Evolutionary conservation across 768 basidiomycete genomes (phyloP).

Genomic region (Agrocybe pediades): DNA sequence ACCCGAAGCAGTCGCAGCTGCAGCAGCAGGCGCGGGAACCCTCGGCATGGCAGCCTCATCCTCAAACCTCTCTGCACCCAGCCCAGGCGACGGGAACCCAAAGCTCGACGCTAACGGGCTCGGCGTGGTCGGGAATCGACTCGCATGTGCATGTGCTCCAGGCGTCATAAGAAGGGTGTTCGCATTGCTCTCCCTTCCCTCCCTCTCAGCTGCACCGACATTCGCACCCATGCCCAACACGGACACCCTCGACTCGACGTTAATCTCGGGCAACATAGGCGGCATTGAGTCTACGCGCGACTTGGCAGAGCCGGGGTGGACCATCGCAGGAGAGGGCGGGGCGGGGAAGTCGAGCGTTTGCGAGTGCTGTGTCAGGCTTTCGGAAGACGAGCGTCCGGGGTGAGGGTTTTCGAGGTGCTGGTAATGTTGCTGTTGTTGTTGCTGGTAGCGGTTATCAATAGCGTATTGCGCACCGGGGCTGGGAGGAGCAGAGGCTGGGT

Average conservation of each 20-base stretch:
- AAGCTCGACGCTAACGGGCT: constrained; percentile 43
- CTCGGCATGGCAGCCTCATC: constrained; percentile 5
- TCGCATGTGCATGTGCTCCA: constrained; percentile 8
- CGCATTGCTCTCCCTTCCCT: not conserved
- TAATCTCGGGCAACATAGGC: constrained; percentile 56
- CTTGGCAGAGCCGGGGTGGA: constrained; percentile 28
- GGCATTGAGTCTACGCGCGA: constrained; percentile 51
- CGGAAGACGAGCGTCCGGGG: too few species aligned
- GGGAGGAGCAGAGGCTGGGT: constrained; percentile 24
- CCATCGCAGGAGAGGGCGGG: constrained; percentile 35
- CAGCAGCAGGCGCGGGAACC: constrained; percentile 8
- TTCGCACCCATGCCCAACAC: constrained; percentile 21
- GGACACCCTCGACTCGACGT: constrained; percentile 43
- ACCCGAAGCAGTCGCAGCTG: constrained; percentile 3
- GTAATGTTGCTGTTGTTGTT: not conserved
- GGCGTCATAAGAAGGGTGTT: constrained; percentile 12
- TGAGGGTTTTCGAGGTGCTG: not conserved
- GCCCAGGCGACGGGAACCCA: constrained; percentile 19
- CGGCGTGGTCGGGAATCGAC: constrained; percentile 38
- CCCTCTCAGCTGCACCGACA: constrained; percentile 13
- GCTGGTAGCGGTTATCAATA: constrained; percentile 15
- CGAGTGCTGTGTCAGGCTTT: constrained; percentile 19
- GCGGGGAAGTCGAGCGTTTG: constrained; percentile 38
- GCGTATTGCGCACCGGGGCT: constrained; percentile 20
- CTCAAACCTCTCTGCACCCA: constrained; percentile 3